A percentile compares a stretch with the other conserved stretches of the same genome.
Evolutionary conservation across 73 alveolate genomes (phyloP).

Genomic region (Paramecium octaurelia): DNA sequence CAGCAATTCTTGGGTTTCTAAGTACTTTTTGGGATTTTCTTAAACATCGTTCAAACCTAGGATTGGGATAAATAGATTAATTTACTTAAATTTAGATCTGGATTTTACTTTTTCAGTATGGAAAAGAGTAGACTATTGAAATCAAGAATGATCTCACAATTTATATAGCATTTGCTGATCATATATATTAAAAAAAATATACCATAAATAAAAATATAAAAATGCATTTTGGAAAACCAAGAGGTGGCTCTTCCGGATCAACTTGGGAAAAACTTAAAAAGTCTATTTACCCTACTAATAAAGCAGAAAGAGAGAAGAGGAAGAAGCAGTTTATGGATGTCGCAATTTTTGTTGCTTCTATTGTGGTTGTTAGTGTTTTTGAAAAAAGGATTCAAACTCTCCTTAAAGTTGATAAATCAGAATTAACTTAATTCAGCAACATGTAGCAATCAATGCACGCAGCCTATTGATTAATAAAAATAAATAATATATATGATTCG

Average conservation of each 20-base stretch:
- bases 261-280: conserved; percentile 16
- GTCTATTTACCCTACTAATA: conserved; percentile 37
- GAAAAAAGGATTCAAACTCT: conserved; percentile 7
- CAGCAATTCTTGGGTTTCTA: neutral
- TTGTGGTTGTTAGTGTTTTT: conserved; percentile 1
- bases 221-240: neutral
- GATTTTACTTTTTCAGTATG: neutral
- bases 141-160: neutral
- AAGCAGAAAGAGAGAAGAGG: conserved; percentile 41
- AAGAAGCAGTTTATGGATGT: neutral
- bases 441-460: conserved; percentile 5
- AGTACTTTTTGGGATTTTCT: neutral
- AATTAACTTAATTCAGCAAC: conserved; percentile 27
- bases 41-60: neutral
- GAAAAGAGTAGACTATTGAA: conserved; percentile 9
- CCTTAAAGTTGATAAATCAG: conserved; percentile 49
- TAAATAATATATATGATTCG: conserved; percentile 27
- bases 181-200: neutral
- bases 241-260: conserved; percentile 5
- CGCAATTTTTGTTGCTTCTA: conserved; percentile 36
- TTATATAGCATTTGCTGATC: neutral
- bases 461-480: conserved; percentile 16
- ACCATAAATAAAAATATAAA: conserved; percentile 6
- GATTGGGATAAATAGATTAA: neutral
- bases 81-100: neutral